Evolutionary conservation across 441 rosid species (phyloP).

Genomic region (Erodium moschatum): DNA sequence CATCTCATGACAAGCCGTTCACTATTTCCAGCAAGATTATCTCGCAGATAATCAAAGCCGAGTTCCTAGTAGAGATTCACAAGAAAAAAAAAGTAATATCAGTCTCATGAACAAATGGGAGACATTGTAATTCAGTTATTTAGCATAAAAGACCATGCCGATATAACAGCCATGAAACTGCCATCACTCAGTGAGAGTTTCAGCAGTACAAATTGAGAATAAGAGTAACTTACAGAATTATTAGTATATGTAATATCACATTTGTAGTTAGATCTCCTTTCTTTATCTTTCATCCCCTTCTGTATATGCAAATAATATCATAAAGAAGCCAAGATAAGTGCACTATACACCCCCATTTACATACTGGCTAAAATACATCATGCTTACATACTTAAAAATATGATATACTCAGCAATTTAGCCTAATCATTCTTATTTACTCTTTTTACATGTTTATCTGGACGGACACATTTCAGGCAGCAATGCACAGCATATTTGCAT

Average conservation of each 20-base stretch:
- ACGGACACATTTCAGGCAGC: not conserved
- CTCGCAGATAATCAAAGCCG: conserved; percentile 97
- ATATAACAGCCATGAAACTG: no score
- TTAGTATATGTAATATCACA: conserved; percentile 93
- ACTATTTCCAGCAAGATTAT: conserved; percentile 70
- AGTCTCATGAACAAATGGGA: conserved; percentile 13
- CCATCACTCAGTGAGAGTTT: conserved; percentile 9
- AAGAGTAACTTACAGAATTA: conserved; percentile 53
- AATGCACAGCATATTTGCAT: not conserved
- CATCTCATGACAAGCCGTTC: conserved; percentile 97
- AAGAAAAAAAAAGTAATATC: conserved; percentile 15
- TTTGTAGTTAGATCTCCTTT: conserved; percentile 68
- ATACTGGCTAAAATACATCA: not conserved
- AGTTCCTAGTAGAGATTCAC: conserved; percentile 55
- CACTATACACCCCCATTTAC: not conserved
- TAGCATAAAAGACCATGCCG: not conserved
- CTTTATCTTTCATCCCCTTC: conserved; percentile 76
- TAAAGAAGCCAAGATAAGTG: conserved; percentile 10
- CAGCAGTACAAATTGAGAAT: not conserved
- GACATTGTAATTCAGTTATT: not conserved
- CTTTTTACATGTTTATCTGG: not conserved
- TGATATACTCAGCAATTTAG: not conserved
- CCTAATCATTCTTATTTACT: not conserved
- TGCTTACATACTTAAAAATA: not conserved
- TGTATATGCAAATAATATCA: conserved; percentile 27